phyloP scores from a whole-genome alignment of 139 green algal genomes.

The Bryopsis sp. region DNA sequence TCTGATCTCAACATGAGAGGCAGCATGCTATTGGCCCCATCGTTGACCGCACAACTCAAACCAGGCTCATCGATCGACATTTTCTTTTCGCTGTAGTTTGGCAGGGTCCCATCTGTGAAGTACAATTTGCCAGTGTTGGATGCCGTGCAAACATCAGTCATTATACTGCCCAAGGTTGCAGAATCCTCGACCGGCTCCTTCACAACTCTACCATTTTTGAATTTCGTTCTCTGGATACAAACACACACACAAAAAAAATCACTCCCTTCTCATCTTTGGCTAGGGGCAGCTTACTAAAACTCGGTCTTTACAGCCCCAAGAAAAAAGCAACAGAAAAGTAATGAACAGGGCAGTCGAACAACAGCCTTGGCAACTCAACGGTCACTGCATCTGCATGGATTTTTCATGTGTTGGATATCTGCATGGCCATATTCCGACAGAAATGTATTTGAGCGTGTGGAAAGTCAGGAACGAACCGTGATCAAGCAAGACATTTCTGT shows the following conservation, averaged over 20 bases:
- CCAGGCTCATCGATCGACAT: slow-evolving; percentile 21
- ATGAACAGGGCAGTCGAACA: no score
- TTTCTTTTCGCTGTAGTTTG: slow-evolving; percentile 22
- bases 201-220: not conserved
- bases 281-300: no score
- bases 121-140: slow-evolving; percentile 21
- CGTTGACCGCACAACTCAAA: slow-evolving; percentile 26
- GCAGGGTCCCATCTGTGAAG: slow-evolving; percentile 29
- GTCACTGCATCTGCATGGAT: no score
- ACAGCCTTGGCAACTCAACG: no score
- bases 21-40: slow-evolving; percentile 21
- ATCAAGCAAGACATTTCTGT: no score
- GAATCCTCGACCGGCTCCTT: not conserved
- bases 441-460: no score
- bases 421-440: no score
- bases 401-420: no score
- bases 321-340: no score
- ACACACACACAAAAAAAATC: not conserved
- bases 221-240: not conserved
- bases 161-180: not conserved
- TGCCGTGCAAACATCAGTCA: not conserved
- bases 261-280: no score
- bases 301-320: no score
- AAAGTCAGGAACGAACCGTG: no score
- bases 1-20: slow-evolving; percentile 25